Evolutionary conservation across 1,284 basidiomycete species (phyloP).

Genomic region (Sporisorium reilianum): DNA sequence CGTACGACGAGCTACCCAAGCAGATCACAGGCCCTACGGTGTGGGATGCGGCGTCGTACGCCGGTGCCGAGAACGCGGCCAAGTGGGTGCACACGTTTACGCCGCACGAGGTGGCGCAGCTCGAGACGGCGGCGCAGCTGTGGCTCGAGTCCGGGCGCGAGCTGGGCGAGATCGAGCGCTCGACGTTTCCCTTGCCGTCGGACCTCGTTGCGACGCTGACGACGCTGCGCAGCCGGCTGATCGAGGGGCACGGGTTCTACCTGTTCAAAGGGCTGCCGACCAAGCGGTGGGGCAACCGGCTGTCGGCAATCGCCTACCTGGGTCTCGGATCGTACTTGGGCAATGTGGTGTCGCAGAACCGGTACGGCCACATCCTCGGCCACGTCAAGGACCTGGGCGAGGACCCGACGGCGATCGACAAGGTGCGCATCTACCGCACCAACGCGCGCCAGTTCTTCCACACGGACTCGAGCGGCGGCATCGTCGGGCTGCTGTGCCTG

Average conservation of each 20-base stretch:
- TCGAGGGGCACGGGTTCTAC: conserved; percentile 69
- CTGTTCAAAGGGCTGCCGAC: conserved; percentile 71
- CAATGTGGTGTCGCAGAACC: conserved; percentile 69
- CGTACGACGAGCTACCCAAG: conserved; percentile 69
- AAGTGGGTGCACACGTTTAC: conserved; percentile 60
- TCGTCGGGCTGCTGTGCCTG: conserved; percentile 71
- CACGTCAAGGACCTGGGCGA: conserved; percentile 72
- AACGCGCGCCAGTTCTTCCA: conserved; percentile 71
- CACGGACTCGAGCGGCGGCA: conserved; percentile 64
- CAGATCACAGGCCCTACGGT: conserved; percentile 64
- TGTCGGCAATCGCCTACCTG: conserved; percentile 70
- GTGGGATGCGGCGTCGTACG: conserved; percentile 64
- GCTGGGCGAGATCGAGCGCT: conserved; percentile 61
- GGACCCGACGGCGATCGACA: conserved; percentile 71
- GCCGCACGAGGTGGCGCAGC: conserved; percentile 45
- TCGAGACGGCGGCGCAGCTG: conserved; percentile 50
- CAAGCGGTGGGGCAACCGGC: conserved; percentile 68
- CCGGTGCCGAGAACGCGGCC: conserved; percentile 51
- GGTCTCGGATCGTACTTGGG: conserved; percentile 70
- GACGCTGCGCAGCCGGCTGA: conserved; percentile 42
- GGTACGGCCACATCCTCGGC: conserved; percentile 71
- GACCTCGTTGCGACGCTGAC: conserved; percentile 47
- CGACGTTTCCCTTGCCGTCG: conserved; percentile 58
- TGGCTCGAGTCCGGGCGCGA: conserved; percentile 56
- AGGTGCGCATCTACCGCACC: conserved; percentile 71